phyloP scores from a whole-genome alignment of 1,139 yeast genomes.

The Scheffersomyces lignicola region DNA sequence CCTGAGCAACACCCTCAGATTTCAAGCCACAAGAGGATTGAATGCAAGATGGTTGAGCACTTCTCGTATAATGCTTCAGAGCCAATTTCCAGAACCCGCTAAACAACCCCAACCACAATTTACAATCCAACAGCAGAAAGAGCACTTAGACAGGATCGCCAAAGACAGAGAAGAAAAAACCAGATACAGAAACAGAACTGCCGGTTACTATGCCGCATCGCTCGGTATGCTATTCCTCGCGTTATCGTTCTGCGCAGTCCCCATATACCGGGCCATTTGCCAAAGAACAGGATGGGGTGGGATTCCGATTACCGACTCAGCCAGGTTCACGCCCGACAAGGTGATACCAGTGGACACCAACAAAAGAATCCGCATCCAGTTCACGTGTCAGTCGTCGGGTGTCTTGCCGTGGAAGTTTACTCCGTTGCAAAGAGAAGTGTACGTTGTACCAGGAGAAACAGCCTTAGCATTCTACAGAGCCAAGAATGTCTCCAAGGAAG shows the following conservation, averaged over 20 bases:
- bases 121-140: slow-evolving; percentile 15
- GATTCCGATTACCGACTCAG: slow-evolving; percentile 81
- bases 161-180: slow-evolving; percentile 31
- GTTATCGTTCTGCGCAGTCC: slow-evolving; percentile 87
- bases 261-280: slow-evolving; percentile 87
- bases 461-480: slow-evolving; percentile 96
- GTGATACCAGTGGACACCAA: slow-evolving; percentile 86
- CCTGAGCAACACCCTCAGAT: not conserved
- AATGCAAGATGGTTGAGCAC: slow-evolving; percentile 2
- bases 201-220: slow-evolving; percentile 72
- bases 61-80: slow-evolving; percentile 2
- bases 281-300: slow-evolving; percentile 97
- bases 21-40: too few species aligned
- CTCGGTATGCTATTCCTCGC: slow-evolving; percentile 74
- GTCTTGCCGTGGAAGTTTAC: slow-evolving; percentile 93
- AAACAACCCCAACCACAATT: slow-evolving; percentile 2
- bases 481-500: slow-evolving; percentile 78
- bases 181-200: slow-evolving; percentile 44
- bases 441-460: slow-evolving; percentile 95
- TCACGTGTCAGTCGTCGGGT: slow-evolving; percentile 90
- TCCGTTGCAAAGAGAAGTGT: slow-evolving; percentile 93
- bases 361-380: slow-evolving; percentile 75
- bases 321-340: slow-evolving; percentile 82
- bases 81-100: slow-evolving; percentile 1
- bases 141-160: slow-evolving; percentile 15